Conservation (phyloP, 2,329 filamentous ascomycete genomes). For the Ophiocordyceps unilateralis region DNA sequence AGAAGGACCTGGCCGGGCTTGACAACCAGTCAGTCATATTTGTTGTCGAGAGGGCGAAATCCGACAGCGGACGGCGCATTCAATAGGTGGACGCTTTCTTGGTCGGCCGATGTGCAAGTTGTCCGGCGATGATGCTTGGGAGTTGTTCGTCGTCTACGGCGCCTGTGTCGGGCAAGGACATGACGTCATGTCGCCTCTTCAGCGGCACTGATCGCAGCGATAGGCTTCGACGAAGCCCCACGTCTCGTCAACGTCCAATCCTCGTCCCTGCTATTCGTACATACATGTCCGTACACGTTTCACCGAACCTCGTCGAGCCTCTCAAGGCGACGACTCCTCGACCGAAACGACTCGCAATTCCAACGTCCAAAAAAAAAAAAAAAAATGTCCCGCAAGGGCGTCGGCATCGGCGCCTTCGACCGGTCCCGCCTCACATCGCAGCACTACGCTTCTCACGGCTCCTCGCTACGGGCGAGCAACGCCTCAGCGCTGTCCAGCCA, state of each 20-base stretch:
- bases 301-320: neutral
- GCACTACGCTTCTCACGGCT: slow-evolving; percentile 82
- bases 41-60: no score
- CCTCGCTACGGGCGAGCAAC: slow-evolving; percentile 68
- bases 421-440: slow-evolving; percentile 69
- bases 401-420: slow-evolving; percentile 81
- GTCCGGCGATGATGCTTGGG: no score
- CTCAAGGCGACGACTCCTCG: no score
- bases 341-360: neutral
- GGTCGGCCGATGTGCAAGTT: no score
- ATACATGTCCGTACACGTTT: neutral
- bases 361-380: slow-evolving; percentile 20
- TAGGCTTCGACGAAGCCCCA: neutral
- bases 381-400: slow-evolving; percentile 57
- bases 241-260: neutral
- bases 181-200: neutral
- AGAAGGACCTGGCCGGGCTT: no score
- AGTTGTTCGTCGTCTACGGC: no score
- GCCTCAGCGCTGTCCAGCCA: slow-evolving; percentile 78
- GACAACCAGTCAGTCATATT: no score
- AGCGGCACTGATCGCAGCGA: neutral
- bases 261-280: neutral
- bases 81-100: no score
- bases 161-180: neutral
- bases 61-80: no score